These are phyloP conservation scores for Suzukiozyma palmioleophila DNA, from an alignment of 1,139 yeast species.

Conservation along the genomic window DNA sequence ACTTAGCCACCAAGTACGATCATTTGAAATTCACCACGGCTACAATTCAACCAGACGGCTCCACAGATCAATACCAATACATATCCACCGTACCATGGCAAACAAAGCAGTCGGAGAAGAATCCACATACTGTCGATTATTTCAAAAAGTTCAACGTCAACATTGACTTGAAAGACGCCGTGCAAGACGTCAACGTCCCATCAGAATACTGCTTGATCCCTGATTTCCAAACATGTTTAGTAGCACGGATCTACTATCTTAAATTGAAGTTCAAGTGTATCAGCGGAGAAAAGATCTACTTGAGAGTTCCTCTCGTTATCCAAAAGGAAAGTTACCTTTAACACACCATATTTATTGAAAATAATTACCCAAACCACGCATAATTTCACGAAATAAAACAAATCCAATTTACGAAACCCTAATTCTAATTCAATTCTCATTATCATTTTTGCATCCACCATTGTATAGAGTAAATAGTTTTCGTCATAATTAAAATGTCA, in stretches of 20 bases:
- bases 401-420: neutral
- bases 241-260: constrained; percentile 32
- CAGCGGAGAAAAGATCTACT: constrained; percentile 22
- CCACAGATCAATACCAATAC: constrained; percentile 1
- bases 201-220: constrained; percentile 33
- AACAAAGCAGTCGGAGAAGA: constrained; percentile 12
- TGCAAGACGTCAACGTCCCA: constrained; percentile 7
- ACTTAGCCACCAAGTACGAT: constrained; percentile 24
- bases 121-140: constrained; percentile 11
- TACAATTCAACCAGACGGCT: constrained; percentile 3
- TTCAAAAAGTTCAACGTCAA: constrained; percentile 19
- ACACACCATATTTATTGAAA: neutral
- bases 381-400: neutral
- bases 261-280: constrained; percentile 27
- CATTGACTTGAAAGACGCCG: constrained; percentile 18
- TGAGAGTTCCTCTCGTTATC: constrained; percentile 30
- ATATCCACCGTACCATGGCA: constrained; percentile 19
- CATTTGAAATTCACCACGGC: constrained; percentile 16
- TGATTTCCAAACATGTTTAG: constrained; percentile 34
- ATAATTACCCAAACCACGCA: too few relatives aligned
- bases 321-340: constrained; percentile 11
- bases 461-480: too few relatives aligned
- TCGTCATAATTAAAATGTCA: too few relatives aligned
- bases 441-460: neutral
- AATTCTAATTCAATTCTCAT: neutral